Percentiles rank a stretch among this genome's conserved stretches.
Evolutionary conservation across 495 filamentous ascomycete species (phyloP).

Genomic region (Aspergillus egyptiacus): DNA sequence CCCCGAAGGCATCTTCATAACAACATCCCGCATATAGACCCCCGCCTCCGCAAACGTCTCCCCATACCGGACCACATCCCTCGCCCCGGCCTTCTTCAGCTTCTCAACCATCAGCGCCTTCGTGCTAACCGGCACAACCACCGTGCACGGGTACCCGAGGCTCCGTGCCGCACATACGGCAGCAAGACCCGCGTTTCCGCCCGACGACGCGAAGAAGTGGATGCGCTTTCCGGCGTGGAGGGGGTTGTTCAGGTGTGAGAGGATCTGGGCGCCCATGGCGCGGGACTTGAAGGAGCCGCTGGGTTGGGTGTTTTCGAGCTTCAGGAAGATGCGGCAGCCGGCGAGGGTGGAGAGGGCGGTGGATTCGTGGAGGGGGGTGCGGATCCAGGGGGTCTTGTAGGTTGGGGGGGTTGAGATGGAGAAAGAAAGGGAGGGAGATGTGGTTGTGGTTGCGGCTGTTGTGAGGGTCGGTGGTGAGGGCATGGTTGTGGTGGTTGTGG

Average conservation of each 20-base stretch:
- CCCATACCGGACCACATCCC: slow-evolving; percentile 65
- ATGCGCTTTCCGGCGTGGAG: slow-evolving; percentile 33
- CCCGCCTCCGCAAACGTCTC: slow-evolving; percentile 74
- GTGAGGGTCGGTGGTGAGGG: neutral
- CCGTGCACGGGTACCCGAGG: slow-evolving; percentile 68
- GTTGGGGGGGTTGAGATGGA: slow-evolving; percentile 23
- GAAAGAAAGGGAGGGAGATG: neutral
- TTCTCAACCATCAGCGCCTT: slow-evolving; percentile 67
- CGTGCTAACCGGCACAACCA: slow-evolving; percentile 71
- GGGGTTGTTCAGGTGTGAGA: slow-evolving; percentile 46
- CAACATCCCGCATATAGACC: slow-evolving; percentile 54
- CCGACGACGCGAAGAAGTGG: slow-evolving; percentile 85
- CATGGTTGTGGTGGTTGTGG: slow-evolving; percentile 2
- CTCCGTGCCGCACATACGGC: slow-evolving; percentile 70
- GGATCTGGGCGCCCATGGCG: slow-evolving; percentile 77
- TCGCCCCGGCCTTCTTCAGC: slow-evolving; percentile 61
- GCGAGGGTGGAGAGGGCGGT: slow-evolving; percentile 60
- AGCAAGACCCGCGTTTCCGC: slow-evolving; percentile 89
- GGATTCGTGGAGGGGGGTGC: slow-evolving; percentile 68
- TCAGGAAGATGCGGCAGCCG: slow-evolving; percentile 79
- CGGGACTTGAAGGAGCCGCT: slow-evolving; percentile 93
- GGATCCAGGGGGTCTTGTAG: slow-evolving; percentile 55
- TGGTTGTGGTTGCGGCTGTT: slow-evolving; percentile 1
- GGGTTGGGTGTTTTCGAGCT: slow-evolving; percentile 90
- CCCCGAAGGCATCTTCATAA: slow-evolving; percentile 54